Evolutionary conservation across 495 filamentous ascomycete species (phyloP).

Genomic region (Daldinia vernicosa): DNA sequence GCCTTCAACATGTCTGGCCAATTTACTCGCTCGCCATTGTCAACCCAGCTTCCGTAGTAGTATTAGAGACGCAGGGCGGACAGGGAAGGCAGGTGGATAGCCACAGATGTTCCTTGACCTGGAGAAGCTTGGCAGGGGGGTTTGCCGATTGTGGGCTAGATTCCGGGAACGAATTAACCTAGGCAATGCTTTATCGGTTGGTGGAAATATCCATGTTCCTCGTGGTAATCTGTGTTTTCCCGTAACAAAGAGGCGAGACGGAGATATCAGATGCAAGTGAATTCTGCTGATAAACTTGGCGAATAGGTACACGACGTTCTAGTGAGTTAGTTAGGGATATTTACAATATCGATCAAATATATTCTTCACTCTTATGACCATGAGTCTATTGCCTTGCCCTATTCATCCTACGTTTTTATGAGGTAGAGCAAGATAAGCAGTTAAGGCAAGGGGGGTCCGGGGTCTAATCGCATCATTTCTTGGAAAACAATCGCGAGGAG

Average conservation of each 20-base stretch:
- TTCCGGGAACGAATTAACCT: conserved; percentile 16
- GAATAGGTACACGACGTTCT: neutral
- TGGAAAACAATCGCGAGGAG: conserved; percentile 6
- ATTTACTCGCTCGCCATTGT: conserved; percentile 15
- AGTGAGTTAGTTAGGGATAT: neutral
- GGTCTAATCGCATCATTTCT: conserved; percentile 30
- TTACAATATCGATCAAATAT: neutral
- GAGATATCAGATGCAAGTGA: conserved; percentile 3
- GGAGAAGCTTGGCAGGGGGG: conserved; percentile 44
- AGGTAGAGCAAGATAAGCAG: conserved; percentile 2
- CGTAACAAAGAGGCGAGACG: neutral
- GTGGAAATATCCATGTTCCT: conserved; percentile 25
- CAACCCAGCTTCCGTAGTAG: conserved; percentile 34
- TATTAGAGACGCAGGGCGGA: conserved; percentile 28
- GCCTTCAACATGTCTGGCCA: conserved; percentile 14
- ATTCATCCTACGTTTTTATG: neutral
- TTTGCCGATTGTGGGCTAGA: conserved; percentile 8
- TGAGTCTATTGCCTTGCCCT: neutral
- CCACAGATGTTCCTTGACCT: conserved; percentile 31
- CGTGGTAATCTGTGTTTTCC: neutral
- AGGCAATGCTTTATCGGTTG: conserved; percentile 35
- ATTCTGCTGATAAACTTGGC: neutral
- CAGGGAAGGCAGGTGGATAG: conserved; percentile 29
- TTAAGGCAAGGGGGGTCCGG: neutral
- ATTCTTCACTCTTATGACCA: neutral